Evolutionary conservation across 257 asterid species (phyloP), one percentile per base, ranked within the genome.

Genomic region (Lycium ferocissimum): DNA sequence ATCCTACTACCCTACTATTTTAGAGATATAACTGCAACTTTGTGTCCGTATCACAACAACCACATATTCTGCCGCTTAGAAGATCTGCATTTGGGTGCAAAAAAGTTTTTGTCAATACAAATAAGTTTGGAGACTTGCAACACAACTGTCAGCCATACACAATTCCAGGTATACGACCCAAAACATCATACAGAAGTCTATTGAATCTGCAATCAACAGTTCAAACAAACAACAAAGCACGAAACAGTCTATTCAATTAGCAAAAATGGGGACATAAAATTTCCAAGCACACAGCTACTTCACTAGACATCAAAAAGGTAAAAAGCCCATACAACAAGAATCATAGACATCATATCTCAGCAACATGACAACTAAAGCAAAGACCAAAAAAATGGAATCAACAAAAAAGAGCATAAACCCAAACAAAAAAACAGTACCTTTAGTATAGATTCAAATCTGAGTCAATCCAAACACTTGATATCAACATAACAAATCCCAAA

Each of bases 1-100:
- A 91, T 91, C 69, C 45, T 51, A 38, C 8, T 33, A 66, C 26
- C 67, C 70, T 26, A 8, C 53, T 63, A 82, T 45, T 65, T 82
- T 66, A 38, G 65, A 66, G 47, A 85, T 83, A 53, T 20, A 78
- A 57, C 84, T 69, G 82, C 69, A 71, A 75, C 79, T 61, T 20
- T n/a, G 35, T 40, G 85, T 82, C 47, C 6, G 76, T 43, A 63
- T 65, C 51, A 82, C 80, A 69, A 49, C 66, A 7, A 66, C 66
- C 80, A 33, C 75, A 66, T 82, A 62, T 69, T 69, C 65, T 37
- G 67, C 81, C 54, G 79, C 81, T 83, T 49, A 66, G 59, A 83
- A 18, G 80, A 40, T 35, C 62, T 69, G 69, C 81, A 83, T 35
- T 73, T 69, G 69, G 53, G 80, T 51, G 45, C 33, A 65, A 37